Conservation (phyloP, 441 rosid species). For the Brassica balearica region DNA sequence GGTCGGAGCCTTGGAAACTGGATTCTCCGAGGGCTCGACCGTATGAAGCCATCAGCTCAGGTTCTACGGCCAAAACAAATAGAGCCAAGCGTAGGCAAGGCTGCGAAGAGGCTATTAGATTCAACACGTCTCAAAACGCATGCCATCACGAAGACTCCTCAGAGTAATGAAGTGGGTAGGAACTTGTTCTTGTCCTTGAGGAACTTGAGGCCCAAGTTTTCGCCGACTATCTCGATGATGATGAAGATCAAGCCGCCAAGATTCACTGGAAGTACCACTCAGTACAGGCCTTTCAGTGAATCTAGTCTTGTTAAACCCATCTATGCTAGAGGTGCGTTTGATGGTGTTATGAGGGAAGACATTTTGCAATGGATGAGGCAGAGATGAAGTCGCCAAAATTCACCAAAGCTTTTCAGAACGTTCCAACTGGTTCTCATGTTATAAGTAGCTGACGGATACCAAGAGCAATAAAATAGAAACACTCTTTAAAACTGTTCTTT, state of each 20-base stretch:
- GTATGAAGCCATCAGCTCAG: constrained; percentile 85
- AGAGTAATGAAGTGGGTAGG: constrained; percentile 52
- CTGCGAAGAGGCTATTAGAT: constrained; percentile 45
- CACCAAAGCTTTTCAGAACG: neutral
- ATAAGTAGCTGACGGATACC: neutral
- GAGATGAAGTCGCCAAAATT: constrained; percentile 41
- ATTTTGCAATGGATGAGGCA: constrained; percentile 71
- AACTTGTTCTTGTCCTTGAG: constrained; percentile 60
- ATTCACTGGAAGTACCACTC: constrained; percentile 55
- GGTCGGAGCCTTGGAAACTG: constrained; percentile 84
- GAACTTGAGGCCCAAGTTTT: constrained; percentile 52
- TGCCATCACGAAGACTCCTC: constrained; percentile 44
- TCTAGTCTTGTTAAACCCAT: constrained; percentile 33
- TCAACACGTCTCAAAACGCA: constrained; percentile 52
- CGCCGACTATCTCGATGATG: constrained; percentile 57
- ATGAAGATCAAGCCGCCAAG: constrained; percentile 60
- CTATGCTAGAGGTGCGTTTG: constrained; percentile 41
- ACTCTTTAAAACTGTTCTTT: no score
- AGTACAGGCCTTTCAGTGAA: constrained; percentile 54
- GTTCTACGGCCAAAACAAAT: constrained; percentile 44
- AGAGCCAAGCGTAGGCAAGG: constrained; percentile 37
- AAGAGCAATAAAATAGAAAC: constrained; percentile 6
- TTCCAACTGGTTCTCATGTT: constrained; percentile 12
- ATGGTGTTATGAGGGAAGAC: constrained; percentile 67
- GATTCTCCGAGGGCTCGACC: constrained; percentile 78